Conservation (phyloP, 2,329 filamentous ascomycete genomes). For the Aspergillus sp. region DNA sequence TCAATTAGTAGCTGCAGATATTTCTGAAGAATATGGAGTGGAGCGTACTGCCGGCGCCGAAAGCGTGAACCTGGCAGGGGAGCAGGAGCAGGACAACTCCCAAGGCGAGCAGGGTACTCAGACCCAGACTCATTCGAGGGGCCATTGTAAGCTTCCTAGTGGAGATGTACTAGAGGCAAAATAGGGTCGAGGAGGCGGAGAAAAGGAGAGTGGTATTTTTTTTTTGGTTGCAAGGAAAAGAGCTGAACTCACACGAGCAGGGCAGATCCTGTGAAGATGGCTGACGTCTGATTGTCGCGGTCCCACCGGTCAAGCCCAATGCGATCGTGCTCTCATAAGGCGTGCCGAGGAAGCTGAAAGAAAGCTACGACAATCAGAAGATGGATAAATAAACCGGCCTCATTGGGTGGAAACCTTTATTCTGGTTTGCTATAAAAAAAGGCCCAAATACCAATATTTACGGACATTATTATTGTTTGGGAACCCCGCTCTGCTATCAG, state of each 20-base stretch:
- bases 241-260: slow-evolving; percentile 3
- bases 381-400: not conserved
- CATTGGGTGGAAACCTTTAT: not conserved
- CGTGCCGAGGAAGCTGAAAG: too few relatives aligned
- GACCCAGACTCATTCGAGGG: slow-evolving; percentile 22
- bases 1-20: slow-evolving; percentile 5
- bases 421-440: not conserved
- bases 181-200: not conserved
- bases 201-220: not conserved
- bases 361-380: not conserved
- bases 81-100: slow-evolving; percentile 39
- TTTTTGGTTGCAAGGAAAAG: not conserved
- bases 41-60: slow-evolving; percentile 46
- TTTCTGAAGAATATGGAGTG: not conserved
- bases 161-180: not conserved
- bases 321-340: not conserved
- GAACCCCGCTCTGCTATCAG: not conserved
- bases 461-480: not conserved
- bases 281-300: not conserved
- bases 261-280: not conserved
- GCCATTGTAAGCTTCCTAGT: slow-evolving; percentile 14
- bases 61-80: slow-evolving; percentile 41
- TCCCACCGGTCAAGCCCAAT: not conserved
- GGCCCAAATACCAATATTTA: not conserved
- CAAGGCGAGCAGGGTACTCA: slow-evolving; percentile 35